Percentiles rank a stretch among this genome's conserved stretches.
Evolutionary conservation across 106 monocot species (phyloP).

Genomic region (Hemerocallis citrina): DNA sequence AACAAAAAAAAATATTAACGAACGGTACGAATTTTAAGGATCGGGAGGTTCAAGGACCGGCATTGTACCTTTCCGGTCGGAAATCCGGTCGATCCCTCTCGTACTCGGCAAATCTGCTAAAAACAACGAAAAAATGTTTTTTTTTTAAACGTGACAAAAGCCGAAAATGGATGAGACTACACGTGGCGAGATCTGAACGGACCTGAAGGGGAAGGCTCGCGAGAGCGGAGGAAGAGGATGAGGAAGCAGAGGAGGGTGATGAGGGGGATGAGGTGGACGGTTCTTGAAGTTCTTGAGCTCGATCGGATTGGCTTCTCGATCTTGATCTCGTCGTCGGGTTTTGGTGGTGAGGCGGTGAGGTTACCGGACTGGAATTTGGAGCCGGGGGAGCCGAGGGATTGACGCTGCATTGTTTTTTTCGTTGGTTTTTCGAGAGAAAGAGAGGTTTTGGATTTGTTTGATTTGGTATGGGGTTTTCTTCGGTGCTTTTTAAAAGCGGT

Average conservation of each 20-base stretch:
- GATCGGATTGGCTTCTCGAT: conserved; percentile 4
- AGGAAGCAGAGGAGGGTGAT: conserved; percentile 27
- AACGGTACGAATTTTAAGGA: neutral
- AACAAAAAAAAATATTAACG: neutral
- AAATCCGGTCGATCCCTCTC: neutral
- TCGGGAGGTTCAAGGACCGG: neutral
- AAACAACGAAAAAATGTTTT: neutral
- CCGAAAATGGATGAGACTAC: neutral
- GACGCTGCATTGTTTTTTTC: conserved; percentile 19
- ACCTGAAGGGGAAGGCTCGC: conserved; percentile 21
- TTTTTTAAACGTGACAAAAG: neutral
- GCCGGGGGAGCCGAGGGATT: conserved; percentile 16
- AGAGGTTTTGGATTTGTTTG: neutral
- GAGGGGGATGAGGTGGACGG: conserved; percentile 18
- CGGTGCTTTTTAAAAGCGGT: neutral
- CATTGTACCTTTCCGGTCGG: conserved; percentile 14
- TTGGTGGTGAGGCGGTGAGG: neutral
- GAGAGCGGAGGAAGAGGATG: conserved; percentile 34
- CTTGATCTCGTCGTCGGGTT: conserved; percentile 7
- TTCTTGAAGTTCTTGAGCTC: neutral
- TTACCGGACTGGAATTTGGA: conserved; percentile 5
- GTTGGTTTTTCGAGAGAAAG: neutral
- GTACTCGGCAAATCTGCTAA: conserved; percentile 5
- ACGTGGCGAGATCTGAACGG: neutral
- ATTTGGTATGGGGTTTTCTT: neutral